A percentile compares a stretch with the other conserved stretches of the same genome.
Evolutionary conservation across 768 basidiomycete species (phyloP).

Genomic region (Mycena leptocephala): DNA sequence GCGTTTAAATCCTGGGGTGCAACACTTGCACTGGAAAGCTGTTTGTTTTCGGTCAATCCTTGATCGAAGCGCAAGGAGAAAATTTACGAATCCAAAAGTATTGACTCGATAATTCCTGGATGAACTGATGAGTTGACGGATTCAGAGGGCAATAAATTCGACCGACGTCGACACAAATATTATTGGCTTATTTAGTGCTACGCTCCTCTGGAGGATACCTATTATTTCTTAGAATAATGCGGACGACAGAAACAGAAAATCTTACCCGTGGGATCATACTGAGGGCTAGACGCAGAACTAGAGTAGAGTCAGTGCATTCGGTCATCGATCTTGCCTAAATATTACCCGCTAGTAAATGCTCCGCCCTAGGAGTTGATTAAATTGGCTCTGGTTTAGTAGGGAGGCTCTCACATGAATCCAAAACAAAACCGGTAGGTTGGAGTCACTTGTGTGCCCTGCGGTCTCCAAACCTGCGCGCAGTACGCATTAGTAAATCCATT

Average conservation of each 20-base stretch:
- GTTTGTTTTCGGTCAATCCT: neutral
- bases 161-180: conserved; percentile 69
- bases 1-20: conserved; percentile 68
- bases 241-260: neutral
- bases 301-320: neutral
- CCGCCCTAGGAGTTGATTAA: conserved; percentile 58
- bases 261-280: conserved; percentile 69
- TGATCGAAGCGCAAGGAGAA: neutral
- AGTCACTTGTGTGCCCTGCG: conserved; percentile 43
- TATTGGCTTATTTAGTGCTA: conserved; percentile 64
- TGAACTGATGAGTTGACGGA: neutral
- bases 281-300: conserved; percentile 64
- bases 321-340: neutral
- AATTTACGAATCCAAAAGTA: conserved; percentile 70
- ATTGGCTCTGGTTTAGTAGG: neutral
- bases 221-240: neutral
- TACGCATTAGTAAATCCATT: too few relatives aligned
- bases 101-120: conserved; percentile 74
- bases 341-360: conserved; percentile 54
- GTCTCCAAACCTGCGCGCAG: conserved; percentile 54
- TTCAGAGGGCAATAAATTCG: neutral
- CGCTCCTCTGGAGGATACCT: conserved; percentile 67
- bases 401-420: conserved; percentile 52
- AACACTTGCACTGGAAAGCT: conserved; percentile 66
- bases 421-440: conserved; percentile 56